Evolutionary conservation across 2,329 filamentous ascomycete genomes (phyloP).

Genomic region (Ustulina deusta): DNA sequence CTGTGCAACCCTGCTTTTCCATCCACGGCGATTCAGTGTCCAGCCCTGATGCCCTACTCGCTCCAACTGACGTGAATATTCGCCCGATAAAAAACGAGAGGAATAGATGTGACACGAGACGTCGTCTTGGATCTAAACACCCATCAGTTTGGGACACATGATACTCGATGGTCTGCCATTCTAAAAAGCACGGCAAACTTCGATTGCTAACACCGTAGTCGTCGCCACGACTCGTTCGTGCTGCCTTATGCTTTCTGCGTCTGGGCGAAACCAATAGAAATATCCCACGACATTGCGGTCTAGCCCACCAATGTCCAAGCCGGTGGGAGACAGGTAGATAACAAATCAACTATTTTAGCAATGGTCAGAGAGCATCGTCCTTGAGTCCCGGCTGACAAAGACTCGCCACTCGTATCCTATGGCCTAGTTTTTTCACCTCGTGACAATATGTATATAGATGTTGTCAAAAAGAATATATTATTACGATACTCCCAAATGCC

Average conservation of each 20-base stretch:
- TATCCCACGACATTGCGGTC: neutral
- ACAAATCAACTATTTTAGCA: neutral
- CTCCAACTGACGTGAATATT: neutral
- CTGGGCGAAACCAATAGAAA: neutral
- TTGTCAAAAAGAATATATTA: conserved; percentile 34
- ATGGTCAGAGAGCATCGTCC: neutral
- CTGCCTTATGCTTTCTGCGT: neutral
- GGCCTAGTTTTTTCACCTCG: neutral
- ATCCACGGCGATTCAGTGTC: neutral
- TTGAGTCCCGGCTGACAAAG: neutral
- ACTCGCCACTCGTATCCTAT: neutral
- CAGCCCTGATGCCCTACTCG: too few relatives aligned
- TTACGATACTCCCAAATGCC: conserved; percentile 27
- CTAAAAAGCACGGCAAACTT: neutral
- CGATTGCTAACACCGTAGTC: neutral
- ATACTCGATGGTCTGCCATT: neutral
- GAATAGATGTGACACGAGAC: neutral
- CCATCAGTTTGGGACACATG: too few relatives aligned
- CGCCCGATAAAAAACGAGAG: neutral
- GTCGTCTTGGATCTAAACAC: too few relatives aligned
- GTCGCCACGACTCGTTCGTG: neutral
- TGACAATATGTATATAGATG: neutral
- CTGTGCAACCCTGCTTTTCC: neutral
- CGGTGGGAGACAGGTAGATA: neutral
- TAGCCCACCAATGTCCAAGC: too few relatives aligned